Evolutionary conservation across 352 stramenopile genomes (phyloP).

Genomic region (Globisporangium alternatum): DNA sequence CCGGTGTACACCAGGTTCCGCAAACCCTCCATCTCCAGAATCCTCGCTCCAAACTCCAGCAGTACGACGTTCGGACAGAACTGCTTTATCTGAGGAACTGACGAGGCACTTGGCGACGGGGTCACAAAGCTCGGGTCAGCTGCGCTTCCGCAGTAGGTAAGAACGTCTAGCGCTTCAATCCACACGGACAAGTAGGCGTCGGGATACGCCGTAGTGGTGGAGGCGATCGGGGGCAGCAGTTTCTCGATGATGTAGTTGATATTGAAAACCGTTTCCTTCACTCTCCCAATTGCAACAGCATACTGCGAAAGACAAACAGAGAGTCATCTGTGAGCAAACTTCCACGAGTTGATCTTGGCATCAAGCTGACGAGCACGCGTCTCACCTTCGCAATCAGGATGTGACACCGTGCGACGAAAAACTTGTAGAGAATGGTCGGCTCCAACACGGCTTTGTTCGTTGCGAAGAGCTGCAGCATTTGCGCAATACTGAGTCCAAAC

Average conservation of each 20-base stretch:
- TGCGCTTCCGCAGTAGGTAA: constrained; percentile 42
- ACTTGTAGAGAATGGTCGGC: constrained; percentile 40
- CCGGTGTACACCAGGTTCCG: constrained; percentile 39
- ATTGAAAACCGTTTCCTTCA: constrained; percentile 49
- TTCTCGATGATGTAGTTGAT: constrained; percentile 53
- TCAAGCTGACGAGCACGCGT: not conserved
- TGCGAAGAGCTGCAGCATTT: constrained; percentile 59
- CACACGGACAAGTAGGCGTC: constrained; percentile 50
- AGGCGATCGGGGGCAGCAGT: constrained; percentile 33
- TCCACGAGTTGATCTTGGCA: not conserved
- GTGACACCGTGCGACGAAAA: constrained; percentile 56
- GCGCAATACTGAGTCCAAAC: constrained; percentile 51
- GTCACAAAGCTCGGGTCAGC: constrained; percentile 19
- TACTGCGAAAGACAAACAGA: constrained; percentile 34
- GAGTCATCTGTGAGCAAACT: not conserved
- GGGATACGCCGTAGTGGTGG: constrained; percentile 34
- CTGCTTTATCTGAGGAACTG: constrained; percentile 27
- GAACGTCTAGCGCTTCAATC: constrained; percentile 55
- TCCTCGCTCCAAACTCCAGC: constrained; percentile 44
- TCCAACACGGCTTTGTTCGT: constrained; percentile 45
- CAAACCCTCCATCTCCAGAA: constrained; percentile 46
- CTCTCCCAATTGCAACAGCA: constrained; percentile 46
- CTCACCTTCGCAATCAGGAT: constrained; percentile 67
- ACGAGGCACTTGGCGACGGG: constrained; percentile 5
- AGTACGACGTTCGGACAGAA: constrained; percentile 48